These are phyloP conservation scores for Boletus sp. DNA, from an alignment of 1,284 basidiomycete species.

Conservation along the genomic window DNA sequence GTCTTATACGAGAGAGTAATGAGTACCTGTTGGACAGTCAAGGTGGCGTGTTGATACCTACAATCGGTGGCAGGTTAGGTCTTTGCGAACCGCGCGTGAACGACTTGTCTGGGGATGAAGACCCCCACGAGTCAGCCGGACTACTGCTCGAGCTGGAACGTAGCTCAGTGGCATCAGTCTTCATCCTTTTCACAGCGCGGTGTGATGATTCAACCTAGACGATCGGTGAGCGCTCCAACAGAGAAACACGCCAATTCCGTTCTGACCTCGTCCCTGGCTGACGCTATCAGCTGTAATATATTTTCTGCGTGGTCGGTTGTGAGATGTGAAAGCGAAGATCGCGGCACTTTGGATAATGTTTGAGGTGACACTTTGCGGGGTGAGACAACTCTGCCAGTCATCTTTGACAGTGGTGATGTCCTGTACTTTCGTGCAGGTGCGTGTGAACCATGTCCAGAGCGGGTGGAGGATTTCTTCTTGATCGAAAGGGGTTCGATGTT, in stretches of 20 bases:
- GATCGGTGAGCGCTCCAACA: conserved; percentile 11
- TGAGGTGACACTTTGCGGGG: conserved; percentile 61
- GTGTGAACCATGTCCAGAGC: conserved; percentile 45
- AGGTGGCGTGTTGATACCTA: conserved; percentile 34
- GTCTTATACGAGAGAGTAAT: conserved; percentile 51
- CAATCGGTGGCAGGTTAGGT: conserved; percentile 44
- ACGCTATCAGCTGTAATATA: conserved; percentile 51
- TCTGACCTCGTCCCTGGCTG: conserved; percentile 69
- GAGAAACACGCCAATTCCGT: not conserved
- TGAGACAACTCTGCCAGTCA: conserved; percentile 48
- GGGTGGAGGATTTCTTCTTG: conserved; percentile 73
- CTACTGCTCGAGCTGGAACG: conserved; percentile 31
- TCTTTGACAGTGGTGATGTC: conserved; percentile 53
- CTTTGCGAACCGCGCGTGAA: conserved; percentile 48
- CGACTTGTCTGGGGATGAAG: conserved; percentile 60
- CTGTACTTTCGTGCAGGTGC: conserved; percentile 50
- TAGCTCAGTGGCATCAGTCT: conserved; percentile 56
- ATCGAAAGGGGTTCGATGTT: conserved; percentile 74
- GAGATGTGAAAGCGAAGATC: conserved; percentile 26
- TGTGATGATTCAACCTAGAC: conserved; percentile 66
- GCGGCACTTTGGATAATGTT: conserved; percentile 37
- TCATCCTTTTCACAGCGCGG: conserved; percentile 70
- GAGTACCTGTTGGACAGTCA: conserved; percentile 13
- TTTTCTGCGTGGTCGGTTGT: conserved; percentile 45
- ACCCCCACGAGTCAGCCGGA: conserved; percentile 43